A percentile compares a stretch with the other conserved stretches of the same genome.
These are phyloP conservation scores for Amniculicola lignicola DNA, from an alignment of 495 filamentous ascomycete species.

Conservation along the genomic window DNA sequence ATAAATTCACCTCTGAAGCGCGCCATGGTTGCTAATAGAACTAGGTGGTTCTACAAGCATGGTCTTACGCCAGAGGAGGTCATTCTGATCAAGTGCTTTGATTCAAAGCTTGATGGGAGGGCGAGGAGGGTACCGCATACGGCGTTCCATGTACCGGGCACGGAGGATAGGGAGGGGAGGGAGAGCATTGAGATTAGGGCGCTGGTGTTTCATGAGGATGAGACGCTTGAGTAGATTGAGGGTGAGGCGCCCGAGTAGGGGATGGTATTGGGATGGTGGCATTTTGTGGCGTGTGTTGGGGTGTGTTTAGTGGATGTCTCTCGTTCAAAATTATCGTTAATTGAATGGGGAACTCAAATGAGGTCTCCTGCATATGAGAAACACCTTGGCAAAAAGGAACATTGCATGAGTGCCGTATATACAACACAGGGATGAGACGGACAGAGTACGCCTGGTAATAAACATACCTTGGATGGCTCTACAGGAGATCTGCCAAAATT, in stretches of 20 bases:
- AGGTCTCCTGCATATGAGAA: no score
- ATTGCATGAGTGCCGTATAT: no score
- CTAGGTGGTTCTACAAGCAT: conserved; percentile 31
- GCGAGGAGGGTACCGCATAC: conserved; percentile 58
- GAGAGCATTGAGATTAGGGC: conserved; percentile 66
- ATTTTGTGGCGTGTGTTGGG: no score
- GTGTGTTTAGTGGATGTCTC: no score
- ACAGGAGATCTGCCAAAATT: no score
- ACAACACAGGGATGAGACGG: no score
- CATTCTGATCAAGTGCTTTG: conserved; percentile 69
- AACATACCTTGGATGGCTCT: no score
- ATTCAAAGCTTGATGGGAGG: conserved; percentile 57
- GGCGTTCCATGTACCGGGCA: conserved; percentile 57
- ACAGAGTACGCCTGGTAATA: no score
- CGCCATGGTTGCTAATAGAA: background rate
- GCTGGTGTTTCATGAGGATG: conserved; percentile 55
- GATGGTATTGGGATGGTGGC: no score
- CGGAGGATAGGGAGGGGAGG: conserved; percentile 48
- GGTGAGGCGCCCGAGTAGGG: background rate
- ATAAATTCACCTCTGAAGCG: background rate
- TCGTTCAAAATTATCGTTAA: no score
- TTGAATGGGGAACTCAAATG: no score
- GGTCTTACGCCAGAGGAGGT: conserved; percentile 58
- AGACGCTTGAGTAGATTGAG: conserved; percentile 40
- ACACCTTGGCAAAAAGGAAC: no score